These are phyloP conservation scores for Blastobotrys robertii DNA, from an alignment of 805 yeast species.

Conservation along the genomic window DNA sequence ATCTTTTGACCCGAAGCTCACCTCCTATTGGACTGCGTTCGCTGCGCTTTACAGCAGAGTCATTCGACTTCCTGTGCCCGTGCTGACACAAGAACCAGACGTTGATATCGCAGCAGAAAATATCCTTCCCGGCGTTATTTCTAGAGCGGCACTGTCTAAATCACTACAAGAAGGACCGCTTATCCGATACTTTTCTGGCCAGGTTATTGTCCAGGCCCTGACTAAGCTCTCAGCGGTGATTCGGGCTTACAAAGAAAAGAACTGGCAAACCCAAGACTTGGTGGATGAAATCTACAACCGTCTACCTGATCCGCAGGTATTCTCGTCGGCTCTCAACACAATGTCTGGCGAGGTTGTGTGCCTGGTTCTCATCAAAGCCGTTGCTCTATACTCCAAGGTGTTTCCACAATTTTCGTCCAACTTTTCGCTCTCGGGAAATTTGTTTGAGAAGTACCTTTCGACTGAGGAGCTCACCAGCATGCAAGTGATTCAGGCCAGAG, in stretches of 20 bases:
- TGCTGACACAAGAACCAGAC: slow-evolving; percentile 26
- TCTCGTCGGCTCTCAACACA: slow-evolving; percentile 6
- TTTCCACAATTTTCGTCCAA: slow-evolving; percentile 2
- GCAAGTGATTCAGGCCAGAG: slow-evolving; percentile 21
- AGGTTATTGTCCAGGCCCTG: slow-evolving; percentile 45
- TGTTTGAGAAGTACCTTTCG: slow-evolving; percentile 4
- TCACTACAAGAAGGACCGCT: slow-evolving; percentile 43
- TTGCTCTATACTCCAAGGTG: not conserved
- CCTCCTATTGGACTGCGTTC: slow-evolving; percentile 78
- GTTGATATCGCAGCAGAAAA: slow-evolving; percentile 38
- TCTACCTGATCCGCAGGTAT: slow-evolving; percentile 26
- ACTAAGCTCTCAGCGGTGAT: slow-evolving; percentile 41
- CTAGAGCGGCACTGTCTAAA: slow-evolving; percentile 47
- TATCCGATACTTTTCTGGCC: slow-evolving; percentile 54
- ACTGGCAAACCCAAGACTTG: slow-evolving; percentile 35
- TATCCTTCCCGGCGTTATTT: slow-evolving; percentile 55
- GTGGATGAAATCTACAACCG: slow-evolving; percentile 26
- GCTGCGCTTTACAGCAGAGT: slow-evolving; percentile 51
- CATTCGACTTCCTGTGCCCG: slow-evolving; percentile 48
- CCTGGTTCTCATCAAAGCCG: not conserved
- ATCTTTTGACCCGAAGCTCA: slow-evolving; percentile 65
- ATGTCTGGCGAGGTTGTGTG: not conserved
- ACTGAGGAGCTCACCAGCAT: slow-evolving; percentile 11
- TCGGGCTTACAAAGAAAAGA: slow-evolving; percentile 28
- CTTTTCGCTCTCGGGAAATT: slow-evolving; percentile 7